Conservation (phyloP, 2,329 filamentous ascomycete species). For the Colletotrichum costaricense region DNA sequence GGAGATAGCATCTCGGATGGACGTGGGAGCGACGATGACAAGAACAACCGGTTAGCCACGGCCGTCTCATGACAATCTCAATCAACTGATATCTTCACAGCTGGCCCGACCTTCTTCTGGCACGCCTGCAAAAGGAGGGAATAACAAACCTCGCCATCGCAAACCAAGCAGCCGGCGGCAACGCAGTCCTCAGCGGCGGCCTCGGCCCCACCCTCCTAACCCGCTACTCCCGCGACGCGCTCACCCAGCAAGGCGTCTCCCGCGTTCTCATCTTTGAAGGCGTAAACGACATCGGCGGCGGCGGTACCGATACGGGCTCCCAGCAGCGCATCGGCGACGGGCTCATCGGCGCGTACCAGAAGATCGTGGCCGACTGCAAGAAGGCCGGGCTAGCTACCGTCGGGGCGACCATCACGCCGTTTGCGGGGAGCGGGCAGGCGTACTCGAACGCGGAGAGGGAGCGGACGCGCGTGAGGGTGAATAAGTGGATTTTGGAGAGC, state of each 20-base stretch:
- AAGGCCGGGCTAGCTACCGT: constrained; percentile 66
- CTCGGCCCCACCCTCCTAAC: constrained; percentile 70
- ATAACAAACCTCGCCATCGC: constrained; percentile 64
- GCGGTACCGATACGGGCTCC: constrained; percentile 53
- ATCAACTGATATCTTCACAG: constrained; percentile 39
- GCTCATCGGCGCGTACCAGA: constrained; percentile 67
- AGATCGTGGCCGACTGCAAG: constrained; percentile 67
- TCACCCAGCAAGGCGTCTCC: constrained; percentile 65
- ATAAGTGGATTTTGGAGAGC: constrained; percentile 68
- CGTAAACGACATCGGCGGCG: constrained; percentile 75
- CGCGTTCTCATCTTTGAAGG: constrained; percentile 76
- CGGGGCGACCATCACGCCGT: constrained; percentile 75
- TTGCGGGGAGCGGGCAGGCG: constrained; percentile 60
- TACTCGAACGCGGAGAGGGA: constrained; percentile 68
- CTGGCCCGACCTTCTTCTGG: constrained; percentile 69
- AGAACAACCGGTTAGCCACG: constrained; percentile 62
- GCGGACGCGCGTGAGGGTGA: constrained; percentile 66
- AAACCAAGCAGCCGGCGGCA: constrained; percentile 78
- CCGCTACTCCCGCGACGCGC: constrained; percentile 73
- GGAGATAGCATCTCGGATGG: constrained; percentile 77
- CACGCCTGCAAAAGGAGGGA: constrained; percentile 58
- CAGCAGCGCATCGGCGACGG: constrained; percentile 61
- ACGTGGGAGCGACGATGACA: constrained; percentile 69
- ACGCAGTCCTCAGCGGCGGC: constrained; percentile 70
- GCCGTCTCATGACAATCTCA: not conserved